Evolutionary conservation across 129 eudicot genomes (phyloP).

Genomic region (Calendula officinalis): DNA sequence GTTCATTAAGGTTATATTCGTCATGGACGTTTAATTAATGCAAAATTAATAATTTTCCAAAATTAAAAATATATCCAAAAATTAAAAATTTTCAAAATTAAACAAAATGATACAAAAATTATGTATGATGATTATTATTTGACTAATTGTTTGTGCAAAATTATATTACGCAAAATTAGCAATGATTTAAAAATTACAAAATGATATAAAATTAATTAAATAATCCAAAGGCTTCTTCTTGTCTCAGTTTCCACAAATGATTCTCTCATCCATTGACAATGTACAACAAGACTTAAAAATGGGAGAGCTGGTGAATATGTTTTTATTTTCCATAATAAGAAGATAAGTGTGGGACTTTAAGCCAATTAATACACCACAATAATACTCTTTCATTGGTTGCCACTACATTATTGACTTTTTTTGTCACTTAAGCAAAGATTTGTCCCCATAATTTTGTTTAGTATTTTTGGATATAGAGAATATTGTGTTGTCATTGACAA

Average conservation of each 20-base stretch:
- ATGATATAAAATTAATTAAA: too few relatives aligned
- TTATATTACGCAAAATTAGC: not conserved
- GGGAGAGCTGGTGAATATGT: constrained; percentile 44
- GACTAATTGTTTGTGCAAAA: too few relatives aligned
- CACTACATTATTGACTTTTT: constrained; percentile 27
- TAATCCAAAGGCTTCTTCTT: too few relatives aligned
- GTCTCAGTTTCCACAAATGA: constrained; percentile 46
- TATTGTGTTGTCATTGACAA: not conserved
- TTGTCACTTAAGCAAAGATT: not conserved
- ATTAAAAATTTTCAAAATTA: too few relatives aligned
- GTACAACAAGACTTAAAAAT: constrained; percentile 42
- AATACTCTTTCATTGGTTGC: constrained; percentile 26
- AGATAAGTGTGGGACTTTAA: constrained; percentile 41
- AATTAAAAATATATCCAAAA: too few relatives aligned
- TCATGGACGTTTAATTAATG: too few relatives aligned
- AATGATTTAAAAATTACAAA: too few relatives aligned
- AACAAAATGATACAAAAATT: too few relatives aligned
- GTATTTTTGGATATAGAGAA: not conserved
- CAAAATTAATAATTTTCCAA: too few relatives aligned
- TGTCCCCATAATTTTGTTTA: not conserved
- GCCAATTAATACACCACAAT: constrained; percentile 26
- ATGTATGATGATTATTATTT: too few relatives aligned
- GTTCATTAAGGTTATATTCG: too few relatives aligned
- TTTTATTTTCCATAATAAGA: constrained; percentile 33
- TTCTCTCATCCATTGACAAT: constrained; percentile 44